Evolutionary conservation across 2,329 filamentous ascomycete genomes (phyloP).

Genomic region (Emmonsiellopsis sp.): DNA sequence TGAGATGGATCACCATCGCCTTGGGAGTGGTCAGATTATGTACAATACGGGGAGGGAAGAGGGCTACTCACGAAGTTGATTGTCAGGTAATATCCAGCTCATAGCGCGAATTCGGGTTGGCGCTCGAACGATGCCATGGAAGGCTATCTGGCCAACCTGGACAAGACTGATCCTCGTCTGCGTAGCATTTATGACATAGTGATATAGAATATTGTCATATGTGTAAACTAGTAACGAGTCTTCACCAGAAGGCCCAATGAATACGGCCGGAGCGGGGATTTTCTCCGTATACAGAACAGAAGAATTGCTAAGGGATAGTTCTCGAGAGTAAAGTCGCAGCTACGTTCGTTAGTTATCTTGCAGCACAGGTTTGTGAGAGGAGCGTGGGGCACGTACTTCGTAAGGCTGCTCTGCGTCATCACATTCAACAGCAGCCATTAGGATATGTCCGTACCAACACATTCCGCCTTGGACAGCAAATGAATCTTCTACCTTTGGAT

Average conservation of each 20-base stretch:
- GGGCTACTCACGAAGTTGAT: conserved; percentile 57
- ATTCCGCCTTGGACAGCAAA: conserved; percentile 91
- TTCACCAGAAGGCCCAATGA: conserved; percentile 79
- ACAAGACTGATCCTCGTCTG: conserved; percentile 66
- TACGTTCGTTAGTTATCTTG: conserved; percentile 21
- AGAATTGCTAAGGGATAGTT: conserved; percentile 63
- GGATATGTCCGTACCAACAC: conserved; percentile 96
- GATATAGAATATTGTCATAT: conserved; percentile 89
- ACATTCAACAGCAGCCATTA: conserved; percentile 86
- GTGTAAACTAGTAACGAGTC: conserved; percentile 96
- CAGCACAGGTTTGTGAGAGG: not conserved
- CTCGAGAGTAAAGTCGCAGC: conserved; percentile 85
- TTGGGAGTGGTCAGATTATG: conserved; percentile 17
- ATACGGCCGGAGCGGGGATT: conserved; percentile 76
- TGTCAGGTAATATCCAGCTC: conserved; percentile 91
- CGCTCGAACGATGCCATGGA: conserved; percentile 90
- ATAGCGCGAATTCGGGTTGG: conserved; percentile 85
- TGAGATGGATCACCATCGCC: conserved; percentile 87
- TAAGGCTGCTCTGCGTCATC: conserved; percentile 52
- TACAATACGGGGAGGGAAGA: not conserved
- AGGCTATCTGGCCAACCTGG: conserved; percentile 95
- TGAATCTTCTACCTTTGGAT: conserved; percentile 70
- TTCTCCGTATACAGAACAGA: conserved; percentile 67
- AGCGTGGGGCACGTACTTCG: conserved; percentile 42
- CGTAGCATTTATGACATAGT: conserved; percentile 75